Evolutionary conservation across 441 rosid species (phyloP), one percentile per base, ranked within the genome.

Genomic region (Euphorbia corollata): DNA sequence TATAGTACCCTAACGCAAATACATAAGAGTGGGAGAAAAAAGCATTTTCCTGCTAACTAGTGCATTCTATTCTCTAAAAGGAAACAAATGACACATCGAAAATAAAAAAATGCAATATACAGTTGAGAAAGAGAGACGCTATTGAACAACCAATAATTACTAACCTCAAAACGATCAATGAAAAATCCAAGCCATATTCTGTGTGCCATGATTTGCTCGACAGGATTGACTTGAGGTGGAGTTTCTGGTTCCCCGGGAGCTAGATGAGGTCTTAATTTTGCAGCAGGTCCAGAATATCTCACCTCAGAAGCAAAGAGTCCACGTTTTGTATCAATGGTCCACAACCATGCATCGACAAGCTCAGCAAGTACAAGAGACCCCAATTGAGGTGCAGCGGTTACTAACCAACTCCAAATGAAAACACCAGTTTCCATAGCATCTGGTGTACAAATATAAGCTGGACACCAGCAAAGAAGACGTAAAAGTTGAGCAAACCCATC

Each of bases 281-380:
- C 97, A 73, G 88, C 87, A 59, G 99, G 98, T 70, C 99, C 98
- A 64, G 87, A 81, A 73, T 80, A 88, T 72, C 83, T 85, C 65
- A 82, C 84, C 60, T 92, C 97, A 82, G 84, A 86, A 15, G 96
- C 96, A 82, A 95, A 95, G 64, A 95, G 92, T 64, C 99, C 99
- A 51, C 96, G 83, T 73, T 90, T 95, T 20, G 93, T 90, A 74
- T 92, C 99, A 73, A 95, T 90, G 77, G 98, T 92, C 99, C 99
- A 95, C 71, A 90, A 76, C 99, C 99, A 95, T 68, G 99, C 99
- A 88, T 91, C 99, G 73, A 95, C 98, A 75, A 95, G 98, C 80
- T 95, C 98, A 1, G 98, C 91, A 73, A 95, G 96, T 79, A 95
- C 88, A 67, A 95, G 85, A 72, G 96, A 88, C 24, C 91, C 98